Conservation (phyloP, 805 yeast species). For the Teunomyces kruisii region DNA sequence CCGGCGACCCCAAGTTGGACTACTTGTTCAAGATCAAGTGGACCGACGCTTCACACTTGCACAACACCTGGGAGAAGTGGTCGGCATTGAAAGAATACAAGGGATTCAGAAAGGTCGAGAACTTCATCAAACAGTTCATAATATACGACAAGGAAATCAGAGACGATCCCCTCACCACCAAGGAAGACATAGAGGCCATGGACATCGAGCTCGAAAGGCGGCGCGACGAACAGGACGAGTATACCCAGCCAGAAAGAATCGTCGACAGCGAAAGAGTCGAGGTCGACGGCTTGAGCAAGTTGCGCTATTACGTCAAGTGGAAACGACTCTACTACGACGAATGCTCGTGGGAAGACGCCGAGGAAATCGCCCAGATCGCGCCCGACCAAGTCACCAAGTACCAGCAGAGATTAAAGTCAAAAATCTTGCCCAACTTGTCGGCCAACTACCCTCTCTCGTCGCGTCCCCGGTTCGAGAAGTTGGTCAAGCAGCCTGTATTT, state of each 20-base stretch:
- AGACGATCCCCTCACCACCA: constrained; percentile 75
- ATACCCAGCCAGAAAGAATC: constrained; percentile 83
- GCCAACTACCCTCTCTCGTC: constrained; percentile 66
- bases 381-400: constrained; percentile 82
- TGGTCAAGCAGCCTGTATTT: constrained; percentile 81
- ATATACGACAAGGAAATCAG: constrained; percentile 74
- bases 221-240: constrained; percentile 81
- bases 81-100: constrained; percentile 48
- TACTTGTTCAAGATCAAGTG: constrained; percentile 74
- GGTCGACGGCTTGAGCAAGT: constrained; percentile 62
- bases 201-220: constrained; percentile 86
- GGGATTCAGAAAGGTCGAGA: constrained; percentile 86
- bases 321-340: constrained; percentile 89
- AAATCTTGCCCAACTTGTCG: constrained; percentile 78
- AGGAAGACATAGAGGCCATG: constrained; percentile 92
- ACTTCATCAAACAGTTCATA: constrained; percentile 79
- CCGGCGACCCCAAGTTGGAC: constrained; percentile 57
- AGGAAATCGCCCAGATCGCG: constrained; percentile 76
- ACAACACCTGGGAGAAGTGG: constrained; percentile 91
- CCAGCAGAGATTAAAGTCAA: constrained; percentile 78
- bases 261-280: constrained; percentile 78
- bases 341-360: constrained; percentile 96
- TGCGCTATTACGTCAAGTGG: constrained; percentile 92
- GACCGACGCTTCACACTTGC: constrained; percentile 85
- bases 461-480: constrained; percentile 88